Evolutionary conservation across 2,329 filamentous ascomycete species (phyloP), one percentile per base, ranked within the genome.

Genomic region (Ceratocystis colombiana): DNA sequence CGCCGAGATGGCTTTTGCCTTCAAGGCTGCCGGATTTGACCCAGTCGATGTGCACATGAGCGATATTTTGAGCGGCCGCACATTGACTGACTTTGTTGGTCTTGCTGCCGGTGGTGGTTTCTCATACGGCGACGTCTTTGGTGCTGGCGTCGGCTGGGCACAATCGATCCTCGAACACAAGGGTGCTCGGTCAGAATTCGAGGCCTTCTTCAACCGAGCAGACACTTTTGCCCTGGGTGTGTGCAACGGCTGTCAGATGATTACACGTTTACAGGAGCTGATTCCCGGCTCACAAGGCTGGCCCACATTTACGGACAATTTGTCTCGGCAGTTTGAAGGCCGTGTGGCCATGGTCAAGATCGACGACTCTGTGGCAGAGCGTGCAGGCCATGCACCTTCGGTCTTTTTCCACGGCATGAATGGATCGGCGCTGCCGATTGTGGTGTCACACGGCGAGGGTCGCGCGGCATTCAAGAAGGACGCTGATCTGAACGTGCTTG

Each of bases 1-100:
- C 72, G 87, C 90, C n/a, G 94, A 99, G 76, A 96, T 99, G 90
- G 94, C 94, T 0, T 97, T 96, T 73, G 91, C 92, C 62, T 97
- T 97, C 81, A 86, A 88, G 70, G 86, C 86, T 45, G 93, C 94
- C 55, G 93, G 93, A 46, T 97, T 97, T 78, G 87, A 91, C 62
- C 85, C 92, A 15, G 84, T 97, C 61, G 93, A 99, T 73, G 88
- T 97, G 1, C 93, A 96, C 80, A 97, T 99, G 94, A 94, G 88
- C 2, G 93, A 97, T 72, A 86, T 97, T 66, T 85, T 90, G 28
- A 85, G 84, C 10, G 88, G 89, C 17, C 85, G 89, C 69, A 91
- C 89, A 0, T 85, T 99, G 7, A 82, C 86, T 50, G 87, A 86
- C 69, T 96, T 96, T 75, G 86, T 87, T 41, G 94, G 94, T 70